Evolutionary conservation across 495 filamentous ascomycete genomes (phyloP), one percentile per base, ranked within the genome.

Genomic region (Tuber borchii): DNA sequence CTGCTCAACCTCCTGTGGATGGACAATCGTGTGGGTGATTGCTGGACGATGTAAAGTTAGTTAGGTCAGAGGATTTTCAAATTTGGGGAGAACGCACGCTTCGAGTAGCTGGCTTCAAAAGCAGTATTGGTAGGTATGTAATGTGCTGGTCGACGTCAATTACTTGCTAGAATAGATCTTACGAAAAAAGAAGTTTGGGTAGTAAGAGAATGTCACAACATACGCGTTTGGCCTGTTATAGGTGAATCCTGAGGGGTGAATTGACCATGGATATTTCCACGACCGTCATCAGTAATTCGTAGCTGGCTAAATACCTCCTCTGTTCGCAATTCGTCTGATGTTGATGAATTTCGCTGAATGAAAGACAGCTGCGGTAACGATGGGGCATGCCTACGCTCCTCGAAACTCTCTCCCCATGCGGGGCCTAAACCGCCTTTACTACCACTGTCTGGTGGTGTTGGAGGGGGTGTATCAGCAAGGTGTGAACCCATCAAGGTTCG

Each of bases 1-100:
- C 39, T 79, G 73, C 61, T 82, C 80, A 10, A 48, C 48, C 51
- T 79, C 74, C n/a, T 72, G 26, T 17, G 80, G 79, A 26, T 56
- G 73, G n/a, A 77, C 44, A n/a, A 46, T 44, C n/a, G 77, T 71
- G 19, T 73, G 76, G 22, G 73, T 46, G 48, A 78, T 31, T 37
- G 74, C 78, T 82, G 20, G n/a, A 22, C 9, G 37, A 37, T 44
- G 61, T 70, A 39, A 16, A 70, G n/a, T 72, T n/a, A 69, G 56
- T 42, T n/a, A 37, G 46, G 69, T 19, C 5, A 14, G 22, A 31
- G 70, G 16, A 42, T 56, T 61, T 26, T 22, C 39, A 26, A 37
- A 9, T 31, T n/a, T 37, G 26, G 56, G 2, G 45, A 46, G 56
- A 34, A 46, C 56, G 73, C 75, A 79, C 78, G 70, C 20, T 79